Evolutionary conservation across 2,329 filamentous ascomycete species (phyloP), one percentile per base, ranked within the genome.

Genomic region (Didymella lethalis): DNA sequence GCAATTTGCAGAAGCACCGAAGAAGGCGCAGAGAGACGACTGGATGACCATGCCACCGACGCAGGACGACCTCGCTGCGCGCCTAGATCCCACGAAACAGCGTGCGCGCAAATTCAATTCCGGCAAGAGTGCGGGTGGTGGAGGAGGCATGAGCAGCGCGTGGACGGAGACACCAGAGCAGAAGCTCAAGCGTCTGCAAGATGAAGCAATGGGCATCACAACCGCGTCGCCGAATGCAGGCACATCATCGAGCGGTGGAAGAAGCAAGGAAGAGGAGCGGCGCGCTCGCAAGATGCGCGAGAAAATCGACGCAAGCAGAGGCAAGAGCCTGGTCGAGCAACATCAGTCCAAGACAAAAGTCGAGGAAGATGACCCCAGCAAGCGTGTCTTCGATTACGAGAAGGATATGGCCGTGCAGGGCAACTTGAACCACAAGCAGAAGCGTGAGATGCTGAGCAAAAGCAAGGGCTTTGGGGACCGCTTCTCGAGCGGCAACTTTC

Each of bases 81-180:
- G 90, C 75, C 80, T 90, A 66, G 93, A 97, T 77, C 92, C 94
- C 0, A 94, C 92, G 4, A 93, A 93, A 76, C 82, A 94, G 59
- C 88, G 89, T 68, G 89, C 87, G 63, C 89, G 92, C 61, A 93
- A 91, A 65, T 98, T 97, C 81, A 88, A 92, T 50, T 90, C 90
- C 0, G 86, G 87, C 5, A 88, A 86, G 69, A 82, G 84, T 3
- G 82, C 86, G 2, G 82, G 81, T 61, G 80, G 77, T 8, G 77
- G 77, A 4, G 73, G 73, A n/a, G 75, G 79, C 45, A 85, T 86
- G 71, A 87, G 86, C 23, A 71, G 64, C 48, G 87, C 94, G 43
- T 98, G 94, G 94, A 93, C 92, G 0, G 94, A 98, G 77, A 97
- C 92, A 8, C 91, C 92, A 0, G 91, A 94, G 74, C 86, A 97